Percentiles rank a stretch among this genome's conserved stretches.
phyloP scores from a whole-genome alignment of 1,139 yeast genomes.

The Debaryomyces sp. region DNA sequence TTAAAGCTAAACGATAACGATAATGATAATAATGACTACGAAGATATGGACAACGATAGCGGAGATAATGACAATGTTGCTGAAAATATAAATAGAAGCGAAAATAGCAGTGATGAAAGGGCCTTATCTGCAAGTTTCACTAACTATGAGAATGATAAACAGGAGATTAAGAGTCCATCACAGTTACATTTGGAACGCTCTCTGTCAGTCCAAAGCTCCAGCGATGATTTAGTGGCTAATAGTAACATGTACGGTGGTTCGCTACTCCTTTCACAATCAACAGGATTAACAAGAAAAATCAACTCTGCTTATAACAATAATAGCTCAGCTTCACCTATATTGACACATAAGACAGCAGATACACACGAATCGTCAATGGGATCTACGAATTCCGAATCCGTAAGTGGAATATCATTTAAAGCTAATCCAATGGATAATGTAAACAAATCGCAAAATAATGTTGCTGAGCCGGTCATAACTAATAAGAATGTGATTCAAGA shows the following conservation, averaged over 20 bases:
- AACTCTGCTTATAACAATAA: constrained; percentile 16
- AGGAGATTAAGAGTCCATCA: not conserved
- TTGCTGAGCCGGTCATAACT: constrained; percentile 41
- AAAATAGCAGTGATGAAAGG: not conserved
- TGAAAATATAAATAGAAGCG: not conserved
- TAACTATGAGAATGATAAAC: not conserved
- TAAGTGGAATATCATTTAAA: constrained; percentile 41
- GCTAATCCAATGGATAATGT: constrained; percentile 33
- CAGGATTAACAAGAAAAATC: constrained; percentile 45
- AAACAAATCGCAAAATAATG: constrained; percentile 13
- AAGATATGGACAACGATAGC: constrained; percentile 24
- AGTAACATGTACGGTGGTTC: constrained; percentile 48
- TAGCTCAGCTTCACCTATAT: constrained; percentile 7
- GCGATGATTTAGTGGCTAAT: constrained; percentile 31
- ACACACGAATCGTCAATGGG: constrained; percentile 17
- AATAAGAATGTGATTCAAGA: constrained; percentile 35
- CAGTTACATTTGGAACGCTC: not conserved
- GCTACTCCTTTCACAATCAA: constrained; percentile 46
- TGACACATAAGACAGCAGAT: constrained; percentile 1
- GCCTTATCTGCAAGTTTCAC: not conserved
- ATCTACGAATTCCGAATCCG: constrained; percentile 23
- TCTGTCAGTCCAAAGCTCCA: constrained; percentile 22
- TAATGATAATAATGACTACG: constrained; percentile 33
- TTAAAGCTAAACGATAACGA: constrained; percentile 38
- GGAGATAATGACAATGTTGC: not conserved